Base-by-base conservation (phyloP, 148 eudicot species). In the Chenopodium formosanum region DNA sequence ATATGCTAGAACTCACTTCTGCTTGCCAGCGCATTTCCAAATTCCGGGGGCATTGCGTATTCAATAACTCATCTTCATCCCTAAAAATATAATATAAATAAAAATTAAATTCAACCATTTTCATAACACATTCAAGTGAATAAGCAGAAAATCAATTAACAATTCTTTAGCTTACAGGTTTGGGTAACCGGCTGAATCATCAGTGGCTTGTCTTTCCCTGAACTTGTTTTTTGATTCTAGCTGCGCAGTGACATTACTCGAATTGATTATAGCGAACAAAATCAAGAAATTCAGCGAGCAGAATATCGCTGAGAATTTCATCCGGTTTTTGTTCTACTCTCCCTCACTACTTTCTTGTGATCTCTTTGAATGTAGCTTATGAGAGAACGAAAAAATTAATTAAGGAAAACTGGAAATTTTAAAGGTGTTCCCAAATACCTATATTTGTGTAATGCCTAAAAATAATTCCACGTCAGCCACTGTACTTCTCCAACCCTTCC, bases 1-100 rank as follows among this genome's bases (percentile, higher is more conserved):
- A 97, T 75, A 97, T 86, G 87, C 99, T 97, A 70, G 99, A 97
- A 86, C 97, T 94, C 46, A 97, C 99, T 97, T 97, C 99, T 17
- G 95, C 86, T 80, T 97, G 97, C 99, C 99, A 94, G 78, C 99
- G 89, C 70, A 97, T 80, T 83, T 97, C 99, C 88, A 97, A 89
- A 85, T 91, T 87, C 87, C 83, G 97, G 46, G 99, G 97, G 81
- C 98, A 97, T 76, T 92, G 99, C 44, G 97, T 88, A 80, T 97
- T 94, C 89, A 94, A 82, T 84, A 94, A 81, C 53, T 89, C 98
- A 81, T 91, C 91, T 84, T 94, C 99, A 58, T 97, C 98, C 82
- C 99, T 97, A 56, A 60, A 78, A 69, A 4, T 16, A 20, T 74
- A 29, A 58, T 37, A 37, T 37, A 37, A 37, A 37, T 37, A 37